Conservation (phyloP, 768 basidiomycete genomes). For the Boletus tylopilopsis region DNA sequence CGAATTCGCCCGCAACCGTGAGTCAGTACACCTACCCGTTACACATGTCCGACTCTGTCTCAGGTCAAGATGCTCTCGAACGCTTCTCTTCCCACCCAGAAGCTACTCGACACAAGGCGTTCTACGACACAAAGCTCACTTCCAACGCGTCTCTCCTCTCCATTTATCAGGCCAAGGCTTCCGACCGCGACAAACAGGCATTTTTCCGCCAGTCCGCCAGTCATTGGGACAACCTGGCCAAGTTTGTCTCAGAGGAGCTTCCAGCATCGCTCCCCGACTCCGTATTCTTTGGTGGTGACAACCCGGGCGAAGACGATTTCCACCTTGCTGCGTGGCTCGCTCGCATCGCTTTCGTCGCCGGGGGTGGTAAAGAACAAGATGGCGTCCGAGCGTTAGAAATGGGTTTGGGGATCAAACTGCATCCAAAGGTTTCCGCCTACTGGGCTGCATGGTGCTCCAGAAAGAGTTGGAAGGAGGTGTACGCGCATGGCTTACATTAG, state of each 20-base stretch:
- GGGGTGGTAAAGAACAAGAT: constrained; percentile 35
- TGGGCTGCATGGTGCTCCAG: constrained; percentile 43
- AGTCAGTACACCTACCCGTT: constrained; percentile 18
- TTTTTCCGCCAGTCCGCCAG: constrained; percentile 39
- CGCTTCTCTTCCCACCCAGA: constrained; percentile 33
- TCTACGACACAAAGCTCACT: constrained; percentile 42
- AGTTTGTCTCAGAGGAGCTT: constrained; percentile 39
- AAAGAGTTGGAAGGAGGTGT: constrained; percentile 45
- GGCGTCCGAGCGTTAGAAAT: constrained; percentile 38
- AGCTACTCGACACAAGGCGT: constrained; percentile 35
- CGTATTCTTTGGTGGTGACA: constrained; percentile 46
- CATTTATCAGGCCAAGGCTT: constrained; percentile 38
- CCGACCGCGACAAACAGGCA: constrained; percentile 31
- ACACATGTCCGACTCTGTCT: neutral
- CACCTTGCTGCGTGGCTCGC: constrained; percentile 53
- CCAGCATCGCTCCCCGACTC: constrained; percentile 37
- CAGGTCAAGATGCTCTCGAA: constrained; percentile 43
- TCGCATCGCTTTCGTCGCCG: constrained; percentile 38
- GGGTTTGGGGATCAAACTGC: constrained; percentile 35
- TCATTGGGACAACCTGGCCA: constrained; percentile 37
- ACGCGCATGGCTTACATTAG: constrained; percentile 43
- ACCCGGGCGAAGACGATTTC: constrained; percentile 52
- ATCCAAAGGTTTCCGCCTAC: constrained; percentile 38
- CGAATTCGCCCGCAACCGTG: constrained; percentile 39
- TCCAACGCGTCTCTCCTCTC: constrained; percentile 39